Conservation (phyloP, 2,329 filamentous ascomycete genomes). For the Apiospora rasikravindrae region DNA sequence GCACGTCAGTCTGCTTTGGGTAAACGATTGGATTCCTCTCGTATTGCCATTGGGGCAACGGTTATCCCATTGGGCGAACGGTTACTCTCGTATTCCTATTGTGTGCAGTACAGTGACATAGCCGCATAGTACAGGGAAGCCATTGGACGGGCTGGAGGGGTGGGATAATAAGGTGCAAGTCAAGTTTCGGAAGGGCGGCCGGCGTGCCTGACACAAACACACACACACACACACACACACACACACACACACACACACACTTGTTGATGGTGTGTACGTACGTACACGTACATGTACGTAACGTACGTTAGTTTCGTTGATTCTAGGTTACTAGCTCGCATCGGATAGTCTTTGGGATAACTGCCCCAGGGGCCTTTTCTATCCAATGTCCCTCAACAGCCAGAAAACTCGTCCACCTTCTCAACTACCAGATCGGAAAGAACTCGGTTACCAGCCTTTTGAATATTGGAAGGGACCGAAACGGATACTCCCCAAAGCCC, state of each 20-base stretch:
- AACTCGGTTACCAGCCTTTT: conserved; percentile 24
- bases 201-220: conserved; percentile 5
- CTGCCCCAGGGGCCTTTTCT: neutral
- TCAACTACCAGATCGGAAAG: neutral
- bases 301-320: conserved; percentile 3
- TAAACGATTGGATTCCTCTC: neutral
- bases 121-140: neutral
- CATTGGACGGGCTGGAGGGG: neutral
- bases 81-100: conserved; percentile 13
- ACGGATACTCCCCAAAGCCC: neutral
- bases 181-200: conserved; percentile 10
- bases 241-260: neutral
- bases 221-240: neutral
- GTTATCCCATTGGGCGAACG: neutral
- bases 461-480: conserved; percentile 28
- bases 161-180: conserved; percentile 16
- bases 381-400: conserved; percentile 11
- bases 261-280: conserved; percentile 15
- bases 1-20: neutral
- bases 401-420: neutral
- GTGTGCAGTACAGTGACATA: conserved; percentile 10
- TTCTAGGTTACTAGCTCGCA: conserved; percentile 4
- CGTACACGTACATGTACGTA: conserved; percentile 10
- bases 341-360: neutral
- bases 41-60: neutral